Percentiles rank a stretch among this genome's conserved stretches.
Conservation (phyloP, 768 basidiomycete species). For the Leccinellum rugosiceps region DNA sequence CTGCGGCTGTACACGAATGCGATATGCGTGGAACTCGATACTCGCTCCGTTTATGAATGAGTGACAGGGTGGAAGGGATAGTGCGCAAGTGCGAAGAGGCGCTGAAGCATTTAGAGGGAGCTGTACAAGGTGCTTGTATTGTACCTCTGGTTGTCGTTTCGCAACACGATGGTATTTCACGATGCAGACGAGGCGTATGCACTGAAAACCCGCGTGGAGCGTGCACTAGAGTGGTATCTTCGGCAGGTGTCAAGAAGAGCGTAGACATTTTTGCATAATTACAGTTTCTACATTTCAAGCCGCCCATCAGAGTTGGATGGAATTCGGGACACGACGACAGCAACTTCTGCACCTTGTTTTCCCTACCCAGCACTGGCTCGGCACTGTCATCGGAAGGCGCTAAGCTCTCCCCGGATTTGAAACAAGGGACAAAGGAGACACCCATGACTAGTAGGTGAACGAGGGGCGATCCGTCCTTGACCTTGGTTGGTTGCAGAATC, state of each 20-base stretch:
- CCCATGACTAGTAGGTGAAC: too few relatives aligned
- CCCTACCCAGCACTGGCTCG: too few relatives aligned
- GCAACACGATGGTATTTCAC: slow-evolving; percentile 64
- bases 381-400: too few relatives aligned
- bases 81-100: slow-evolving; percentile 20
- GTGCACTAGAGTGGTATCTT: slow-evolving; percentile 62
- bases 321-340: too few relatives aligned
- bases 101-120: slow-evolving; percentile 53
- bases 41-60: slow-evolving; percentile 18
- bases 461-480: too few relatives aligned
- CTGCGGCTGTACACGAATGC: slow-evolving; percentile 34
- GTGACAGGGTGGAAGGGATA: slow-evolving; percentile 25
- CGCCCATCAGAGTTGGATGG: too few relatives aligned
- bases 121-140: slow-evolving; percentile 73
- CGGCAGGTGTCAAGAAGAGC: slow-evolving; percentile 33
- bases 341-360: too few relatives aligned
- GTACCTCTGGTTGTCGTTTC: slow-evolving; percentile 83
- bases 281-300: too few relatives aligned
- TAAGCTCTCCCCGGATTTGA: too few relatives aligned
- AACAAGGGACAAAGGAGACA: too few relatives aligned
- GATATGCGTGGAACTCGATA: slow-evolving; percentile 22
- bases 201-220: slow-evolving; percentile 63
- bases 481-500: too few relatives aligned
- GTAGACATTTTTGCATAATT: too few relatives aligned
- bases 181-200: slow-evolving; percentile 47